These are phyloP conservation scores for Mucor sp. DNA, from an alignment of 371 early-diverging fungal genomes.

Conservation along the genomic window DNA sequence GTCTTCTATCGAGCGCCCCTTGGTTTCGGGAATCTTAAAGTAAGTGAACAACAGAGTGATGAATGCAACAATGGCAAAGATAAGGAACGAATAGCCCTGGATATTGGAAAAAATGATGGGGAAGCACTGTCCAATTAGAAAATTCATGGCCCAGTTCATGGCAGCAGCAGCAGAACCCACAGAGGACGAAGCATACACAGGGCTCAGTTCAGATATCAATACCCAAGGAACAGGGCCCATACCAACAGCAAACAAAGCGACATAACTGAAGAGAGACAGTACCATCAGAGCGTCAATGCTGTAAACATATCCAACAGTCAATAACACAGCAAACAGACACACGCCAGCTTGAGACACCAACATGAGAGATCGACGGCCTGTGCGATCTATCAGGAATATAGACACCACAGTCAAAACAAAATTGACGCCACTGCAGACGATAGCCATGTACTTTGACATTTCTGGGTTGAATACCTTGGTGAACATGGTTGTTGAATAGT, in stretches of 20 bases:
- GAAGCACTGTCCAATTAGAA: slow-evolving; percentile 58
- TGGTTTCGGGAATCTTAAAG: slow-evolving; percentile 77
- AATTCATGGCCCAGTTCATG: slow-evolving; percentile 63
- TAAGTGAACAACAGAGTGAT: slow-evolving; percentile 22
- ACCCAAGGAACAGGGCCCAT: slow-evolving; percentile 83
- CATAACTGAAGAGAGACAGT: slow-evolving; percentile 69
- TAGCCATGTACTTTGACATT: slow-evolving; percentile 38
- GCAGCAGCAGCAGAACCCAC: slow-evolving; percentile 50
- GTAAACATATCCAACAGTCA: slow-evolving; percentile 58
- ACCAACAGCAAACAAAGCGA: slow-evolving; percentile 79
- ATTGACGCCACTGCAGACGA: slow-evolving; percentile 59
- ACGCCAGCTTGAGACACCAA: slow-evolving; percentile 62
- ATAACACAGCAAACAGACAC: slow-evolving; percentile 49
- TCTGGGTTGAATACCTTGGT: no score
- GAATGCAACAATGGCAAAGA: slow-evolving; percentile 42
- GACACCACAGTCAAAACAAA: slow-evolving; percentile 56
- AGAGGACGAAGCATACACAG: slow-evolving; percentile 62
- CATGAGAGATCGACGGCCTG: slow-evolving; percentile 51
- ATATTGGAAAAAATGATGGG: slow-evolving; percentile 59
- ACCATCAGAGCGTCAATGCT: slow-evolving; percentile 54
- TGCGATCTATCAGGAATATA: slow-evolving; percentile 38
- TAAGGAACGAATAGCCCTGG: slow-evolving; percentile 66
- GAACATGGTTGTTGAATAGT: no score
- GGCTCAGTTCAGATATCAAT: slow-evolving; percentile 67
- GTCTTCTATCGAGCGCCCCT: slow-evolving; percentile 66